phyloP scores from a whole-genome alignment of 345 rosid species.

The Crucihimalaya himalaica region DNA sequence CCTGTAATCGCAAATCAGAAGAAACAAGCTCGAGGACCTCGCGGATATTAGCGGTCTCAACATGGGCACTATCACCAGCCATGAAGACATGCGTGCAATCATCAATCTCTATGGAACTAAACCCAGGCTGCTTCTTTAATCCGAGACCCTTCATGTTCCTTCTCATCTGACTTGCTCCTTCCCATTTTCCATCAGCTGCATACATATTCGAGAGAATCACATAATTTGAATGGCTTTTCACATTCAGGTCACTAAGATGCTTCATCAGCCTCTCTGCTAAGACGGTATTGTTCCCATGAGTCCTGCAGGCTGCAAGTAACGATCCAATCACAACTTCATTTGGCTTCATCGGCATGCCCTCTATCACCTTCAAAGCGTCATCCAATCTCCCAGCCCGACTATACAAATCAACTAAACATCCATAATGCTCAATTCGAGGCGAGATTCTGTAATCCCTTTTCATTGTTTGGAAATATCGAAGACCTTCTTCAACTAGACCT shows the following conservation, averaged over 20 bases:
- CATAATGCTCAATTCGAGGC: conserved; percentile 81
- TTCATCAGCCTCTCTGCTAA: conserved; percentile 62
- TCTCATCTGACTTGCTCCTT: conserved; percentile 67
- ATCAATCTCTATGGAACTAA: conserved; percentile 69
- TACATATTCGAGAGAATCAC: conserved; percentile 74
- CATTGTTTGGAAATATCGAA: conserved; percentile 56
- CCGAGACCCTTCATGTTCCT: conserved; percentile 72
- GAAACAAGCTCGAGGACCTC: conserved; percentile 53
- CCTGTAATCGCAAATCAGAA: conserved; percentile 41
- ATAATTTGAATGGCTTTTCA: conserved; percentile 57
- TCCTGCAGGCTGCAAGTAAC: conserved; percentile 71
- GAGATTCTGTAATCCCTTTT: conserved; percentile 47
- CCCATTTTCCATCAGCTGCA: conserved; percentile 74
- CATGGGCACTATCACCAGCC: conserved; percentile 64
- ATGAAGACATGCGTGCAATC: conserved; percentile 63
- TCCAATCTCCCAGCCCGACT: conserved; percentile 82
- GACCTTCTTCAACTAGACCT: conserved; percentile 69
- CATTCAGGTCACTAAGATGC: conserved; percentile 51
- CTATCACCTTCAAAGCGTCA: conserved; percentile 57
- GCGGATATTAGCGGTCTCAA: conserved; percentile 45
- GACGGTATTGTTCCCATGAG: conserved; percentile 49
- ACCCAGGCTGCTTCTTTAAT: conserved; percentile 69
- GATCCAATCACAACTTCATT: conserved; percentile 79
- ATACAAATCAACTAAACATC: conserved; percentile 84
- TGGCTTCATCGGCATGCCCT: conserved; percentile 76